Base-by-base conservation (phyloP, 2,329 filamentous ascomycete genomes). In the Cytospora piceae region DNA sequence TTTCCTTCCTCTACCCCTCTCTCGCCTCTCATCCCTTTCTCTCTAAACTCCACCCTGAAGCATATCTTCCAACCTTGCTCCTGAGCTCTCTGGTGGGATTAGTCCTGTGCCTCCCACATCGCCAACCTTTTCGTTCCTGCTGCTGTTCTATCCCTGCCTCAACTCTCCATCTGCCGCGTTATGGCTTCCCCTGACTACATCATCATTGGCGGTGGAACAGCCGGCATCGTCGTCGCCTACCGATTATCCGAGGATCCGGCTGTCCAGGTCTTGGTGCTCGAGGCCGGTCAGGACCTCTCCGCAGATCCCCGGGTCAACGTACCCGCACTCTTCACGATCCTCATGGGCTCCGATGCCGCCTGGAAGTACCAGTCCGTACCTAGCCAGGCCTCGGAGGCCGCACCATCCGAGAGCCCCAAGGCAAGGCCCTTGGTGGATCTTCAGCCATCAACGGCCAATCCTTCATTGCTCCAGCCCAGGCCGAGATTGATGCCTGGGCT, bases 241-340 rank as follows among this genome's bases (percentile, higher is more conserved):
- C 56, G 61, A 3, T 59, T 65, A 27, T 58, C 57, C 4, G 71
- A 73, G 39, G 64, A 72, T 27, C 57, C 69, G 3, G 55, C 55
- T 2, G 24, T 69, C 29, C 31, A 61, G 8, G 71, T 76, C 3
- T 46, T 75, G 4, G 70, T 76, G 11, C 56, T 76, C 22, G 75
- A 76, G 58, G 71, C 74, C 6, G 74, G 74, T 20, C 62, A 69
- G 14, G 73, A 76, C 62, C 67, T 68, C 12, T 68, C 64, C 1
- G 70, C 66, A 1, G 73, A 76, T 46, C 71, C 73, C 3, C 67
- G 70, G 0, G 67, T 73, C 49, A 66, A 68, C 20, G 69, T 70
- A 29, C 74, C 73, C 9, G 71, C 69, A n/a, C 63, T 72, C 22
- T 75, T 69, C 55, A 63, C 71, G 3, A 66, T 69, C 22, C 69